These are phyloP conservation scores for Echium plantagineum DNA, from an alignment of 257 asterid genomes.

Conservation along the genomic window DNA sequence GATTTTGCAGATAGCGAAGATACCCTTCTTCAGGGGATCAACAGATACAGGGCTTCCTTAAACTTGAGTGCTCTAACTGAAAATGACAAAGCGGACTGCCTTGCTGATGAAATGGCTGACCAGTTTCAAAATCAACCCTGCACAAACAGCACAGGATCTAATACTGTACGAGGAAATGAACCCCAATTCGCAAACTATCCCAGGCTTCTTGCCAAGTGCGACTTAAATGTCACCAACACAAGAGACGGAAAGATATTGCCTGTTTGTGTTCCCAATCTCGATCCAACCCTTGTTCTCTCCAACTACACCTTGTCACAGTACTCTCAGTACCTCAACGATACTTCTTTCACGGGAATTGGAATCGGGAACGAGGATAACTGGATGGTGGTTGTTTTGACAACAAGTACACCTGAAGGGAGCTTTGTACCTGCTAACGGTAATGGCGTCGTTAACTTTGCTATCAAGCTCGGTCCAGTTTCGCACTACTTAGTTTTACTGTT, in stretches of 20 bases:
- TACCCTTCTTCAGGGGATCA: conserved; percentile 52
- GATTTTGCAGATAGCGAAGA: conserved; percentile 57
- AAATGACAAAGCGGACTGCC: conserved; percentile 75
- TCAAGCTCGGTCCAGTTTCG: conserved; percentile 14
- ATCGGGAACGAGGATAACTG: conserved; percentile 55
- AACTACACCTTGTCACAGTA: conserved; percentile 61
- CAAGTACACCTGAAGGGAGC: conserved; percentile 59
- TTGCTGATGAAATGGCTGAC: conserved; percentile 66
- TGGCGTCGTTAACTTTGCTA: conserved; percentile 22
- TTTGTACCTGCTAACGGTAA: conserved; percentile 24
- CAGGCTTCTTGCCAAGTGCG: conserved; percentile 22
- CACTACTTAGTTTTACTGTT: conserved; percentile 13
- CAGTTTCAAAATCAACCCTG: conserved; percentile 27
- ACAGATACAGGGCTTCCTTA: conserved; percentile 54
- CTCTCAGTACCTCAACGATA: conserved; percentile 41
- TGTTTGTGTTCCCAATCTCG: conserved; percentile 74
- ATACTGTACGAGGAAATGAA: not conserved
- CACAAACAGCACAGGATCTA: not conserved
- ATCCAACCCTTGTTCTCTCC: conserved; percentile 37
- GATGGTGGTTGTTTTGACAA: conserved; percentile 74
- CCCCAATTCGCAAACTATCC: not conserved
- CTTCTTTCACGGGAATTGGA: conserved; percentile 60
- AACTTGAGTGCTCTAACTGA: conserved; percentile 53
- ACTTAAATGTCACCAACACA: conserved; percentile 59
- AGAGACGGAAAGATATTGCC: conserved; percentile 76